Conservation (phyloP, 1,139 yeast genomes). For the Taphrina deformans region DNA sequence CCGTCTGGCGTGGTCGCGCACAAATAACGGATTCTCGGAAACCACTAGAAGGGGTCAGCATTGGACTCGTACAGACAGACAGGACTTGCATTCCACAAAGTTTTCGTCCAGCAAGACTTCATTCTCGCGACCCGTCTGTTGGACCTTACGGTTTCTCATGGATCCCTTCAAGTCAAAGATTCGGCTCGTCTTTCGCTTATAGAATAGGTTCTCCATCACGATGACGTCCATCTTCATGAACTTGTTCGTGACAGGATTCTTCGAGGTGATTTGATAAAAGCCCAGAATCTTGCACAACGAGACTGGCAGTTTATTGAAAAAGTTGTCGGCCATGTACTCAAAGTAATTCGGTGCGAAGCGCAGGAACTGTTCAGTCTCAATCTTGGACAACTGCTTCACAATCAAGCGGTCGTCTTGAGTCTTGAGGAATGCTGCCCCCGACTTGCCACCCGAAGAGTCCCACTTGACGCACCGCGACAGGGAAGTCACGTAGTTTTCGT, state of each 20-base stretch:
- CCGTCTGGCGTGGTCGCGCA: constrained; percentile 86
- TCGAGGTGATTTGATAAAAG: constrained; percentile 86
- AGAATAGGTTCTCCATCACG: constrained; percentile 93
- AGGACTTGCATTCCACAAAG: constrained; percentile 74
- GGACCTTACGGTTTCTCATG: constrained; percentile 94
- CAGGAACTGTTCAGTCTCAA: constrained; percentile 89
- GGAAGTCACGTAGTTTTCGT: constrained; percentile 78
- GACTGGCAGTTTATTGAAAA: constrained; percentile 91
- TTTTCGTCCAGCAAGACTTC: constrained; percentile 94
- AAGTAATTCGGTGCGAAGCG: constrained; percentile 95
- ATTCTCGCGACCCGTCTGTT: constrained; percentile 92
- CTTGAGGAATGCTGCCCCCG: constrained; percentile 90
- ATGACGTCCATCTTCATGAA: constrained; percentile 83
- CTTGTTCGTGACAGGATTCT: constrained; percentile 72
- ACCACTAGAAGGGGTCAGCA: constrained; percentile 50
- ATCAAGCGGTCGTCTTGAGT: constrained; percentile 88
- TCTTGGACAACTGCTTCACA: constrained; percentile 81
- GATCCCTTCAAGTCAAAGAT: constrained; percentile 96
- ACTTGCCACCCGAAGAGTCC: constrained; percentile 95
- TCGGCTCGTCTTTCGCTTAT: constrained; percentile 75
- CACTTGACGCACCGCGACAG: constrained; percentile 89
- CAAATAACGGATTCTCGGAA: constrained; percentile 92
- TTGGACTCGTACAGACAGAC: not conserved
- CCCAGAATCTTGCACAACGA: constrained; percentile 94
- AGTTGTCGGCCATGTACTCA: constrained; percentile 91